Percentiles rank a stretch among this genome's conserved stretches.
phyloP scores from a whole-genome alignment of 2,329 filamentous ascomycete genomes.

The Magnaporthales sp. region DNA sequence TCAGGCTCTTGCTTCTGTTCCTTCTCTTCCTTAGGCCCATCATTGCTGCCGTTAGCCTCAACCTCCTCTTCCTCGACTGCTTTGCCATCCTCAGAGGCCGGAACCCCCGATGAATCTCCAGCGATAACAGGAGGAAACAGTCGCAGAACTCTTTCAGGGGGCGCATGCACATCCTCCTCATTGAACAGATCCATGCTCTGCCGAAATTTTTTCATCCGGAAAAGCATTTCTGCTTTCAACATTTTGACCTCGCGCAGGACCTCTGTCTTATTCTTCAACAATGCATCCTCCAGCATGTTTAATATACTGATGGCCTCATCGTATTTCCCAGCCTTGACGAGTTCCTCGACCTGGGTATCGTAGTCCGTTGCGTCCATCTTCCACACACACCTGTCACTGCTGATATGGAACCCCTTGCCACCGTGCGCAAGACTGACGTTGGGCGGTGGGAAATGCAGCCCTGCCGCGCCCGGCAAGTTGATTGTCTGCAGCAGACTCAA shows the following conservation, averaged over 20 bases:
- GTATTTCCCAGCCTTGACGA: conserved; percentile 64
- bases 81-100: neutral
- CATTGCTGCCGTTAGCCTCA: neutral
- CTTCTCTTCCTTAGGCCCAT: conserved; percentile 25
- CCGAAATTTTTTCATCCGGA: conserved; percentile 73
- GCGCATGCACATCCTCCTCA: conserved; percentile 74
- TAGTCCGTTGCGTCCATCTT: conserved; percentile 92
- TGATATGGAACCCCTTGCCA: conserved; percentile 90
- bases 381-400: conserved; percentile 88
- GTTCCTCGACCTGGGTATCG: conserved; percentile 75
- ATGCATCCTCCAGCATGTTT: conserved; percentile 82
- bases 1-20: conserved; percentile 22
- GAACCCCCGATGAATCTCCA: conserved; percentile 59
- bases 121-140: conserved; percentile 80
- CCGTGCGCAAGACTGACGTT: conserved; percentile 92
- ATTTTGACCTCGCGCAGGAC: conserved; percentile 82
- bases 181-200: conserved; percentile 84
- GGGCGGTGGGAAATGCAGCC: conserved; percentile 85
- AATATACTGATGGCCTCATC: conserved; percentile 91
- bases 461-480: conserved; percentile 68
- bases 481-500: conserved; percentile 84
- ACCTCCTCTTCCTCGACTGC: neutral
- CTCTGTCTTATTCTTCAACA: conserved; percentile 73
- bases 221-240: conserved; percentile 79
- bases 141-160: conserved; percentile 78